A percentile compares a stretch with the other conserved stretches of the same genome.
Evolutionary conservation across 1,139 yeast genomes (phyloP).

Genomic region (Nakaseomyces glabratus): DNA sequence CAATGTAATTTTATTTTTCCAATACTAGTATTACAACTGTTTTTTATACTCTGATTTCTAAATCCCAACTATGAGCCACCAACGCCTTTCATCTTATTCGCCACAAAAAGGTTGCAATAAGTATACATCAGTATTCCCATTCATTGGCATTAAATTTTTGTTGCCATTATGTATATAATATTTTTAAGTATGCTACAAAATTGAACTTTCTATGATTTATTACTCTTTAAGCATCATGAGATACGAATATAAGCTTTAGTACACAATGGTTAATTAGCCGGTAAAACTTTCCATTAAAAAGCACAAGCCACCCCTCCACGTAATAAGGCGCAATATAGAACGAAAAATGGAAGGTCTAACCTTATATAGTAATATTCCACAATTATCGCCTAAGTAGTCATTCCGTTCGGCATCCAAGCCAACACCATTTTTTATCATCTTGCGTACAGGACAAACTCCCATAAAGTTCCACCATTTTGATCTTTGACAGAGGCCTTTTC

Average conservation of each 20-base stretch:
- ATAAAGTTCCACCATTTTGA: conserved; percentile 75
- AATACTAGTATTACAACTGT: too few species aligned
- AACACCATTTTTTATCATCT: conserved; percentile 68
- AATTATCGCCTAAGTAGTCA: conserved; percentile 32
- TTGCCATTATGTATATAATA: too few species aligned
- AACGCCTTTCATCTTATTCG: too few species aligned
- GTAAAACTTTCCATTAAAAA: conserved; percentile 49
- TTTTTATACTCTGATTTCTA: too few species aligned
- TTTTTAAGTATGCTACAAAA: too few species aligned
- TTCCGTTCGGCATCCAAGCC: conserved; percentile 70
- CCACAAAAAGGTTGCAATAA: too few species aligned
- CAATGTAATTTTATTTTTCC: too few species aligned
- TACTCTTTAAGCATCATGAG: not conserved
- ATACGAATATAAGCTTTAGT: conserved; percentile 1
- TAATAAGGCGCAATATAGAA: conserved; percentile 41
- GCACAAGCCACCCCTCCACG: conserved; percentile 68
- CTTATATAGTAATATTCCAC: conserved; percentile 48
- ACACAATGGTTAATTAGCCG: conserved; percentile 36
- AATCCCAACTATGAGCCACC: too few species aligned
- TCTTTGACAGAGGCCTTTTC: conserved; percentile 70
- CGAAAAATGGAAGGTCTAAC: conserved; percentile 45
- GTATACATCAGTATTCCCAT: too few species aligned
- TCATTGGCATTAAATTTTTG: too few species aligned
- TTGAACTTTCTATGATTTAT: not conserved
- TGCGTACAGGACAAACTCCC: conserved; percentile 69